Base-by-base conservation (phyloP, 345 rosid genomes). In the Heritiera fomes region DNA sequence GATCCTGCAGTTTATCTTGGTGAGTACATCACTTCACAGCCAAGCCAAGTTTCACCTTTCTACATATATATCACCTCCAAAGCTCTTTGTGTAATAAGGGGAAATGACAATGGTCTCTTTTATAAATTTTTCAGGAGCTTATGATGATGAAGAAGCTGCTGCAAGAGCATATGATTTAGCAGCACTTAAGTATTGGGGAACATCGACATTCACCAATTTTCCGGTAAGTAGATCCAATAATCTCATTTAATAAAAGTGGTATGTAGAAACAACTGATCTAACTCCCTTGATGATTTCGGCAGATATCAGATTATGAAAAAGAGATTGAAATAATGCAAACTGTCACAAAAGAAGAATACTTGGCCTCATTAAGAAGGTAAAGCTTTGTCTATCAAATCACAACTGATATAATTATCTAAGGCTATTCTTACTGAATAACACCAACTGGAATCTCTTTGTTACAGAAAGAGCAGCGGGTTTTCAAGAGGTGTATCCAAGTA, bases 101-200 rank as follows among this genome's bases (percentile, higher is more conserved):
- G 3, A 32, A 50, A 8, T 72, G 28, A 53, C 18, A 13, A 47
- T 5, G 20, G 18, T 53, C 18, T 34, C n/a, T 63, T 62, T 67
- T 43, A 41, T 47, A 46, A 78, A 76, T 49, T 38, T 72, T 30
- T 73, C 81, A 87, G 94, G 92, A 55, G 92, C 94, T 76, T 91
- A 91, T 81, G 89, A 91, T 75, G 91, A 87, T 53, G 94, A 91
- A 86, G 94, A 88, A 87, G 85, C 94, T 9, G 94, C 91, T 43
- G 94, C 92, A 49, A 84, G 92, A 80, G 92, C 92, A 32, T 91
- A 89, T 77, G 94, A 90, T 83, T 82, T 89, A 78, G 94, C 94
- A 76, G 92, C 94, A 53, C 75, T 90, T 63, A 90, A 89, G 84
- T 90, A 86, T 12, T 90, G 94, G 94, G 94, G 92, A 34, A 69